Percentiles rank a stretch among this genome's conserved stretches.
phyloP scores from a whole-genome alignment of 352 stramenopile species.

The Saprolegnia parasitica region DNA sequence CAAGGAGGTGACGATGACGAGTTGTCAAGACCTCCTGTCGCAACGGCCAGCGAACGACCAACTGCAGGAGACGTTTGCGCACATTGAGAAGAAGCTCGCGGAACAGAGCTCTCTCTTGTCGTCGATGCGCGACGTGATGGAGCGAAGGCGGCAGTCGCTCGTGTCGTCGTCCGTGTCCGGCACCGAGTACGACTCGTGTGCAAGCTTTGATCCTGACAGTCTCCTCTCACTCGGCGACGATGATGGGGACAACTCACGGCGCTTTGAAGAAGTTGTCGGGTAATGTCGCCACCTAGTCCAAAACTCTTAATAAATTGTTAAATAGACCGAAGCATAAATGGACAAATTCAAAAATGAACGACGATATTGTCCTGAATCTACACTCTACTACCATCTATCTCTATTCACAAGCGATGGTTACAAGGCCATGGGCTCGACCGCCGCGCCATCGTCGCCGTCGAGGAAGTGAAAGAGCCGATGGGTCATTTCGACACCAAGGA shows the following conservation, averaged over 20 bases:
- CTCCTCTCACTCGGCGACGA: neutral
- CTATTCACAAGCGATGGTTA: too few species aligned
- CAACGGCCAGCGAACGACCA: neutral
- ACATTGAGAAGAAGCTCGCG: slow-evolving; percentile 4
- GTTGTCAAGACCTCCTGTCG: neutral
- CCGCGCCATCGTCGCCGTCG: neutral
- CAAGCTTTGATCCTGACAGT: neutral
- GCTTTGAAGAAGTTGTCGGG: neutral
- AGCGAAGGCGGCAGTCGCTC: slow-evolving; percentile 8
- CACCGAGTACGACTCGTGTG: neutral
- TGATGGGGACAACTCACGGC: neutral
- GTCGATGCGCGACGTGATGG: slow-evolving; percentile 7
- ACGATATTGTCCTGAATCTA: neutral
- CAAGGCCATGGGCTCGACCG: neutral
- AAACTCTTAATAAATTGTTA: neutral
- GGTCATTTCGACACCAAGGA: slow-evolving; percentile 87
- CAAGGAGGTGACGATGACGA: neutral
- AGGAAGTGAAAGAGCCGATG: slow-evolving; percentile 52
- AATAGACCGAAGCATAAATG: too few species aligned
- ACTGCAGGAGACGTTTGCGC: neutral
- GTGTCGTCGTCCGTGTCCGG: neutral
- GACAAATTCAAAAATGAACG: neutral
- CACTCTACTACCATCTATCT: too few species aligned
- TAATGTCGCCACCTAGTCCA: neutral
- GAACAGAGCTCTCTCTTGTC: slow-evolving; percentile 5